Base-by-base conservation (phyloP, 2,329 filamentous ascomycete species). In the Cytospora piceicola region DNA sequence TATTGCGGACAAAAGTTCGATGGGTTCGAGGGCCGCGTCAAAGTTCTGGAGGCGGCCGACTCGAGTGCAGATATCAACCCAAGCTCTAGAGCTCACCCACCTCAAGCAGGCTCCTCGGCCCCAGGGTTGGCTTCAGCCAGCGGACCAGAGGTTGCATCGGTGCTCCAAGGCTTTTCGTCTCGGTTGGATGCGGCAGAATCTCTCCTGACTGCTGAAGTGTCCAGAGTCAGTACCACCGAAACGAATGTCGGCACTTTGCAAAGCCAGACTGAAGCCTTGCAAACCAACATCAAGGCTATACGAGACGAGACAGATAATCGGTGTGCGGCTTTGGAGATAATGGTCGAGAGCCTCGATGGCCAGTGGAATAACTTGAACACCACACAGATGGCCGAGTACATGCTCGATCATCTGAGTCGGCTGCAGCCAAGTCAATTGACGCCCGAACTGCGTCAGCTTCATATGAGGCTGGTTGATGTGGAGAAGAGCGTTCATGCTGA, bases 341-440 rank as follows among this genome's bases (percentile, higher is more conserved):
- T 66, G 66, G 55, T 63, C 5, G 51, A 60, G 20, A 61, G 49
- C 12, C 55, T 66, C 52, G 58, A 59, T 22, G 58, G 51, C n/a
- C 66, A 68, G 34, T 68, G 61, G 58, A 61, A 63, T 55, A 68
- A 63, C 22, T 14, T 63, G 56, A 57, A 30, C 24, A 68, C 63
- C n/a, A 12, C 24, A 27, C 63, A 68, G 0, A 51, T 66, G 58
- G 63, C 66, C 14, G 39, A 58, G 8, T 52, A 46, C 34, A 68
- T 68, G 14, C 52, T 66, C 55, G 63, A 66, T 4, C 34, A 68
- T n/a, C 27, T 68, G 11, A 63, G 64, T n/a, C 59, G 42, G 11
- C 36, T 68, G 12, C 59, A 58, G 30, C 17, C 63, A 4, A 34
- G 34, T 14, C 8, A 60, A 20, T 15, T 61, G 27, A 36, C 54